Evolutionary conservation across 2,329 filamentous ascomycete genomes (phyloP).

Genomic region (Colletotrichum sp.): DNA sequence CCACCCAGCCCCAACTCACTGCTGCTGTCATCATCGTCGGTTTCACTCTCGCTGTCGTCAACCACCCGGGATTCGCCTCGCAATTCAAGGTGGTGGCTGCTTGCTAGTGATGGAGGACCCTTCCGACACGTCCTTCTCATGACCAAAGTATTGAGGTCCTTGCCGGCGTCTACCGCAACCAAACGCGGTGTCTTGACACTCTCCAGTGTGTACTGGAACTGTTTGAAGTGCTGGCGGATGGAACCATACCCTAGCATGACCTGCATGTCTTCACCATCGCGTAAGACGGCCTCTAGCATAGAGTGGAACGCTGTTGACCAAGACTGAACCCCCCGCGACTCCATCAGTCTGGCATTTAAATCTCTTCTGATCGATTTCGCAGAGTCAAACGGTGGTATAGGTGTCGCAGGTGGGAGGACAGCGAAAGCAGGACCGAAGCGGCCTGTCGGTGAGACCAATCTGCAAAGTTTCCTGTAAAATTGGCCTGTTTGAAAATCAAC

Average conservation of each 20-base stretch:
- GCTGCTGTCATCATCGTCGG: background rate
- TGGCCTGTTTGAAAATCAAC: slow-evolving; percentile 54
- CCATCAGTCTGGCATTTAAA: slow-evolving; percentile 4
- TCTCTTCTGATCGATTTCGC: background rate
- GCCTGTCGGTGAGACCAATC: slow-evolving; percentile 47
- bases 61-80: background rate
- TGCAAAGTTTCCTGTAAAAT: slow-evolving; percentile 48
- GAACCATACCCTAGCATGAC: slow-evolving; percentile 62
- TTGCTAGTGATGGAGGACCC: background rate
- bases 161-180: slow-evolving; percentile 58
- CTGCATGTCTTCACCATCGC: slow-evolving; percentile 65
- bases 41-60: background rate
- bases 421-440: slow-evolving; percentile 52
- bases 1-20: slow-evolving; percentile 4
- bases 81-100: background rate
- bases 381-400: background rate
- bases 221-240: slow-evolving; percentile 56
- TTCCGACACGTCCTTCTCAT: background rate
- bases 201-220: slow-evolving; percentile 55
- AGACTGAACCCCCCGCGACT: slow-evolving; percentile 28
- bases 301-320: slow-evolving; percentile 64
- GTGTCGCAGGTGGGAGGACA: slow-evolving; percentile 30
- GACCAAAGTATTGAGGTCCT: slow-evolving; percentile 56
- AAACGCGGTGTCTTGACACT: slow-evolving; percentile 55
- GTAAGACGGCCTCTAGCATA: slow-evolving; percentile 59